Evolutionary conservation across 768 basidiomycete genomes (phyloP).

Genomic region (Mycena galericulata): DNA sequence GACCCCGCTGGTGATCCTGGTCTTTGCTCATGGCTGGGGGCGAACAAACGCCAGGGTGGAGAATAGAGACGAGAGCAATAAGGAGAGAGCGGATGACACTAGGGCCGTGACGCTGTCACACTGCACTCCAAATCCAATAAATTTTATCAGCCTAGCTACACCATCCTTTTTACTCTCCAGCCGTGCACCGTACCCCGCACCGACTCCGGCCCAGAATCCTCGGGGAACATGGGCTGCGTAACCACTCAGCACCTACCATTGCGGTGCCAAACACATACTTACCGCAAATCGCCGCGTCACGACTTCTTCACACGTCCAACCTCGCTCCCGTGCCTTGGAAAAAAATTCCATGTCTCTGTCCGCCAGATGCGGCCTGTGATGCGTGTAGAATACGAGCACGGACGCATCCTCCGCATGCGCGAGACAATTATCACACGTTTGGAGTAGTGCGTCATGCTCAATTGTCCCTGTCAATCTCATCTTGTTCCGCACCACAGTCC

Average conservation of each 20-base stretch:
- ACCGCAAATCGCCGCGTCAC: conserved; percentile 74
- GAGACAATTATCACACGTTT: conserved; percentile 69
- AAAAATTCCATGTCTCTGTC: conserved; percentile 90
- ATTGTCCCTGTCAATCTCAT: not conserved
- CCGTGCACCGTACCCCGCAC: conserved; percentile 89
- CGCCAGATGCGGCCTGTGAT: conserved; percentile 88
- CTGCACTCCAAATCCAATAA: not conserved
- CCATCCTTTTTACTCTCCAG: conserved; percentile 65
- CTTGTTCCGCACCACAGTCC: not conserved
- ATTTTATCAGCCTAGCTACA: not conserved
- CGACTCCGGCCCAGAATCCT: conserved; percentile 84
- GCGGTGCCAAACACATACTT: conserved; percentile 34
- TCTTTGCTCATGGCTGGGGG: conserved; percentile 35
- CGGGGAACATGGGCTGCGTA: conserved; percentile 87
- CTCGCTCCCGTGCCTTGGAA: conserved; percentile 63
- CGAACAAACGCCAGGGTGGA: conserved; percentile 11
- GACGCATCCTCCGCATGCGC: conserved; percentile 42
- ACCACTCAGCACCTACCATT: not conserved
- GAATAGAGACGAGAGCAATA: not conserved
- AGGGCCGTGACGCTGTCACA: conserved; percentile 3
- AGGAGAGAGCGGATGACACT: not conserved
- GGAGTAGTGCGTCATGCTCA: conserved; percentile 86
- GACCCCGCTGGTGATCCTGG: conserved; percentile 21
- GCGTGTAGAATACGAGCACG: conserved; percentile 88
- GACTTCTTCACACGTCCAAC: conserved; percentile 83